Conservation (phyloP, 768 basidiomycete genomes). For the Infundibulicybe gibba region DNA sequence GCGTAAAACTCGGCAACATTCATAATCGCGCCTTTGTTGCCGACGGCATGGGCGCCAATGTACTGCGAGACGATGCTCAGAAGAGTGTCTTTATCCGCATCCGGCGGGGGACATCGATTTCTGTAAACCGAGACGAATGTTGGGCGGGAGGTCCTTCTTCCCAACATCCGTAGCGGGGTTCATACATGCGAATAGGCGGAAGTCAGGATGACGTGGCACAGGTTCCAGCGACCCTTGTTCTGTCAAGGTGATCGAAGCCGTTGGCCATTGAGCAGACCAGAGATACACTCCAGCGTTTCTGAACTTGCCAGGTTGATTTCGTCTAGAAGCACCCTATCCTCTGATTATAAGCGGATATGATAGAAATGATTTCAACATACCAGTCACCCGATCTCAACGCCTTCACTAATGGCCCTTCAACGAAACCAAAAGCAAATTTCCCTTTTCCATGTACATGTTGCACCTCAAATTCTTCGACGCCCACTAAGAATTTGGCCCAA, state of each 20-base stretch:
- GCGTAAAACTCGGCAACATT: conserved; percentile 91
- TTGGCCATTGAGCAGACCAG: conserved; percentile 82
- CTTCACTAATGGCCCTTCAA: conserved; percentile 93
- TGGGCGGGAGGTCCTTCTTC: conserved; percentile 93
- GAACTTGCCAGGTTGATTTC: conserved; percentile 94
- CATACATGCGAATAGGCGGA: conserved; percentile 98
- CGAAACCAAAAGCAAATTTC: conserved; percentile 91
- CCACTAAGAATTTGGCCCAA: conserved; percentile 68
- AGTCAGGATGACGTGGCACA: conserved; percentile 88
- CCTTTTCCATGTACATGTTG: conserved; percentile 87
- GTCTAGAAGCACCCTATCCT: conserved; percentile 83
- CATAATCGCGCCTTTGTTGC: conserved; percentile 84
- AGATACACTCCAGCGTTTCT: conserved; percentile 92
- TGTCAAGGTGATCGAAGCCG: conserved; percentile 86
- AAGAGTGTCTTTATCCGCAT: conserved; percentile 87
- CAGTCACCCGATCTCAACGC: conserved; percentile 88
- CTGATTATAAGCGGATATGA: conserved; percentile 1
- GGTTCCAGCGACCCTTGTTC: conserved; percentile 91
- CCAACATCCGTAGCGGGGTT: conserved; percentile 99
- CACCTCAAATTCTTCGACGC: conserved; percentile 78
- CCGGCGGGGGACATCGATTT: conserved; percentile 94
- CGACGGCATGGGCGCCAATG: conserved; percentile 76
- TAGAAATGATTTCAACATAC: conserved; percentile 41
- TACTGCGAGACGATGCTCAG: conserved; percentile 86
- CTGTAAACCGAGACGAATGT: conserved; percentile 92